Evolutionary conservation across 2,329 filamentous ascomycete species (phyloP), one percentile per base, ranked within the genome.

Genomic region (Trichoderma polysporum): DNA sequence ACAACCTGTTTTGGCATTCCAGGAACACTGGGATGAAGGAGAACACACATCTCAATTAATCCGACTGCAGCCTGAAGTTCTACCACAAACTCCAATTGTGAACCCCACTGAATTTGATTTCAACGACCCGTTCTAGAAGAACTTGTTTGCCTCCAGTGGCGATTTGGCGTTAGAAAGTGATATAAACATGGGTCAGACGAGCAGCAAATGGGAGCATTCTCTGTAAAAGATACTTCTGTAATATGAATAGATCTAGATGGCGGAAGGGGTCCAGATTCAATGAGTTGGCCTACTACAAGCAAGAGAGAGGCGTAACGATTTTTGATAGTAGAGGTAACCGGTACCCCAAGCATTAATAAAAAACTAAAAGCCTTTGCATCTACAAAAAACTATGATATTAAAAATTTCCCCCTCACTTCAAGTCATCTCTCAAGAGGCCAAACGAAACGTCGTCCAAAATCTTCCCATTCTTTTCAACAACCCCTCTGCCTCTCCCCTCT

Each of bases 401-500:
- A 45, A 19, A 17, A 12, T 4, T 45, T 45, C n/a, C n/a, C 7
- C 10, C 7, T 31, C 25, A 57, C 7, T 66, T 39, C 33, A 73
- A 35, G n/a, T 83, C 80, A 7, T 74, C 72, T 66, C 79, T 78
- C 56, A 81, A 63, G 33, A 85, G 68, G 0, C 80, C 77, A 67
- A 75, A 82, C 7, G 80, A 37, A 7, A 73, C 17, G 17, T 79
- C 70, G 68, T 83, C 82, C 54, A 78, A 67, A 7, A 80, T 58
- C 61, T 70, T 66, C 0, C 81, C 83, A 35, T 77, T 60, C 74
- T 85, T 86, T 68, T 76, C 76, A 9, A 76, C 70, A 0, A 81
- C 79, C 41, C 76, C 76, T 66, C 82, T 77, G 71, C 76, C 76
- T 33, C 74, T 71, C 0, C 83, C 84, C 72, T 86, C 84, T 17